phyloP scores from a whole-genome alignment of 306 rosid species.

The Hippophae rhamnoides region DNA sequence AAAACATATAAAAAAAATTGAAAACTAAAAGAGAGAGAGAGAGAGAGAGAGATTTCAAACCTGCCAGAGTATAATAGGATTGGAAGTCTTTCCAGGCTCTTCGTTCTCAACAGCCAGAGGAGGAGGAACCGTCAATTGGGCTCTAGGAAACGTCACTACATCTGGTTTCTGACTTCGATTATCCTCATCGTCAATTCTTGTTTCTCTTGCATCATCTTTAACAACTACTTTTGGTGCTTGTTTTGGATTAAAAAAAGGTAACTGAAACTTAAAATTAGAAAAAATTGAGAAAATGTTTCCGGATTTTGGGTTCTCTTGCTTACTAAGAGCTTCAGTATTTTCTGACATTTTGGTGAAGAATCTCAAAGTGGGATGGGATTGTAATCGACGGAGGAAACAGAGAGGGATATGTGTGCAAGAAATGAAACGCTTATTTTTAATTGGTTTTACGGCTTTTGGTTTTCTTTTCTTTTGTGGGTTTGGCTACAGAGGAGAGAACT shows the following conservation, averaged over 20 bases:
- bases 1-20: not conserved
- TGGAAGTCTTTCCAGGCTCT: slow-evolving; percentile 44
- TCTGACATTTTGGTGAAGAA: slow-evolving; percentile 30
- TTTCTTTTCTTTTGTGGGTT: no score
- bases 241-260: slow-evolving; percentile 42
- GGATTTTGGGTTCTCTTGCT: slow-evolving; percentile 19
- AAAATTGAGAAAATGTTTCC: slow-evolving; percentile 33
- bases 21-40: no score
- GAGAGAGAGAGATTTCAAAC: slow-evolving; percentile 12
- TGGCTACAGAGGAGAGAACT: no score
- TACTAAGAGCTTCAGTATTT: slow-evolving; percentile 25
- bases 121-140: slow-evolving; percentile 30
- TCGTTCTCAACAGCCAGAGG: slow-evolving; percentile 47
- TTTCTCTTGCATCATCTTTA: slow-evolving; percentile 5
- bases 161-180: slow-evolving; percentile 19
- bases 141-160: slow-evolving; percentile 47
- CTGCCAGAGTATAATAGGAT: slow-evolving; percentile 79
- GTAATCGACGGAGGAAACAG: no score
- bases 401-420: no score
- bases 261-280: slow-evolving; percentile 37
- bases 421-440: no score
- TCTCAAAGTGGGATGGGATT: no score
- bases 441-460: no score
- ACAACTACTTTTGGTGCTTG: slow-evolving; percentile 1
- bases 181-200: slow-evolving; percentile 11